A percentile compares a stretch with the other conserved stretches of the same genome.
These are phyloP conservation scores for Cymbopogon citratus DNA, from an alignment of 176 grass and related monocot species.

Conservation along the genomic window DNA sequence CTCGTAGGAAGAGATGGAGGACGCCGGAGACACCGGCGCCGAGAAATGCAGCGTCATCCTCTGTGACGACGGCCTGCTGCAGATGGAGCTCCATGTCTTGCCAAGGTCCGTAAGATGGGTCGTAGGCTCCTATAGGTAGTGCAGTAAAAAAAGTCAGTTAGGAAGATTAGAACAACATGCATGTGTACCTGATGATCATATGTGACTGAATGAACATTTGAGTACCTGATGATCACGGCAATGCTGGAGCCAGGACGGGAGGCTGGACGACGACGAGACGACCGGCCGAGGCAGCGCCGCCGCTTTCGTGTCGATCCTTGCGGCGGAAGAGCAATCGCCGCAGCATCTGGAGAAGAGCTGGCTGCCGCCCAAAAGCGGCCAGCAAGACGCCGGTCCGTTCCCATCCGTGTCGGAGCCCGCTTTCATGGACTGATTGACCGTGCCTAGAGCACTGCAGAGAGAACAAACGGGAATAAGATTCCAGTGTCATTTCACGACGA, in stretches of 20 bases:
- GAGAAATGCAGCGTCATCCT: constrained; percentile 55
- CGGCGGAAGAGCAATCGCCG: constrained; percentile 47
- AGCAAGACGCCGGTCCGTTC: constrained; percentile 39
- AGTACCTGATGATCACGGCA: constrained; percentile 53
- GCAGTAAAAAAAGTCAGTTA: background rate
- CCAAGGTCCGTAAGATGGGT: constrained; percentile 43
- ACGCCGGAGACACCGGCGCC: constrained; percentile 37
- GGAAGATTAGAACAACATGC: background rate
- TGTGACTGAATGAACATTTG: background rate
- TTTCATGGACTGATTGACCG: constrained; percentile 51
- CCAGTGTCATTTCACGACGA: background rate
- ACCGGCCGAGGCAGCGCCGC: constrained; percentile 15
- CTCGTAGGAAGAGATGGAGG: constrained; percentile 54
- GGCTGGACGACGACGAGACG: constrained; percentile 38
- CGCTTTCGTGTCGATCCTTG: constrained; percentile 31
- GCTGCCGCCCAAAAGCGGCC: constrained; percentile 43
- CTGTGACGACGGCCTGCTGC: constrained; percentile 32
- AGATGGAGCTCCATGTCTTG: constrained; percentile 59
- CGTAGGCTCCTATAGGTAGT: constrained; percentile 14
- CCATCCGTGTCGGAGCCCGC: constrained; percentile 35
- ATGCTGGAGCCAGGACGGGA: constrained; percentile 84
- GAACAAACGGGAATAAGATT: constrained; percentile 56
- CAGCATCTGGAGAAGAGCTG: constrained; percentile 45
- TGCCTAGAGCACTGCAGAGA: constrained; percentile 39
- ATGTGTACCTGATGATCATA: constrained; percentile 46